Evolutionary conservation across 306 rosid species (phyloP), one percentile per base, ranked within the genome.

Genomic region (Fragaria nilgerrensis): DNA sequence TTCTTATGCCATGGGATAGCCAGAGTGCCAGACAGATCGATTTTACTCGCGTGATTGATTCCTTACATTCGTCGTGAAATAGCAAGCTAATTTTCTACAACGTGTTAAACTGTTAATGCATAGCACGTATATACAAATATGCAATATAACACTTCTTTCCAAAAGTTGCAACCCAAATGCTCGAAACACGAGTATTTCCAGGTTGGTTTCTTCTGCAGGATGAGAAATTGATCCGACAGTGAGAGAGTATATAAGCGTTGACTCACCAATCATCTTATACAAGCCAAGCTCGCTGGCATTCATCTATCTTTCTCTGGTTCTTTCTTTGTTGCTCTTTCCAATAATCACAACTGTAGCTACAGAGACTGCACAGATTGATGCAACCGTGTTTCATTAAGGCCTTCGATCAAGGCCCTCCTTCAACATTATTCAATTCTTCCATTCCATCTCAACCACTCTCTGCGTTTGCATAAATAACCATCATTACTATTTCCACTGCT

Each of bases 391-490:
- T 29, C 16, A 62, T 32, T 32, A 63, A 59, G 65, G 36, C 65
- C 36, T 59, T 9, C 32, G 2, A 27, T 61, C 34, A 22, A 23
- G 2, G 62, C 62, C 45, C 45, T 43, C 37, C 17, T 23, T 25
- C 66, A 23, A 58, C 34, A 59, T 25, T 62, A 62, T 29, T 1
- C 68, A 32, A 63, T 29, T 29, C 41, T 2, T 16, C 17, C 68
- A 63, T 63, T 65, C 70, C 25, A 65, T 65, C 70, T 17, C 70
- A 65, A 19, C 70, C 0, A 65, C 62, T 48, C 44, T 62, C 70
- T 65, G 70, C 12, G 39, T 65, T 14, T 65, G 8, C 70, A 65
- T 19, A 9, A 65, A 36, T 65, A n/a, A 9, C 70, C 48, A 7
- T 65, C 43, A 32, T 65, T 37, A 62, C 34, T 62, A 19, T 65